These are phyloP conservation scores for Linaria vulgaris DNA, from an alignment of 257 asterid species.

Conservation along the genomic window DNA sequence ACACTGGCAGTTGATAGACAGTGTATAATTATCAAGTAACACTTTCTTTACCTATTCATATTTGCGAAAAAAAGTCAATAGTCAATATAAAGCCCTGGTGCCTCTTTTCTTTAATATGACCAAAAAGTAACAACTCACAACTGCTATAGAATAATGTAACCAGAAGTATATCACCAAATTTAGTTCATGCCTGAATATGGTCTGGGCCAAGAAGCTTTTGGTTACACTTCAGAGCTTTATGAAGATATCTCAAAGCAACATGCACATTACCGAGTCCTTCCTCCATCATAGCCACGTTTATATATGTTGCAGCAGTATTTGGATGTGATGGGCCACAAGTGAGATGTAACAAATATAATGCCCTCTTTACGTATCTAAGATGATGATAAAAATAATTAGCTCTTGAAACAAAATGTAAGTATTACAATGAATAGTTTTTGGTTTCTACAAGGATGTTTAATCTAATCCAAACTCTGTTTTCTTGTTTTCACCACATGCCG, in stretches of 20 bases:
- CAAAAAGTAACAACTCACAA: conserved; percentile 6
- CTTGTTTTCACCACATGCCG: no score
- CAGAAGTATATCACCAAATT: conserved; percentile 20
- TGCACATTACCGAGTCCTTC: conserved; percentile 95
- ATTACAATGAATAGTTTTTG: conserved; percentile 1
- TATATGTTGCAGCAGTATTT: conserved; percentile 95
- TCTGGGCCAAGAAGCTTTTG: conserved; percentile 95
- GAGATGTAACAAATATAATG: conserved; percentile 78
- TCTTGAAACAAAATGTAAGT: conserved; percentile 4
- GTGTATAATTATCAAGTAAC: neutral
- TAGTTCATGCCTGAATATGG: conserved; percentile 74
- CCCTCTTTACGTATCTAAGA: conserved; percentile 84
- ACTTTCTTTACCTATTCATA: neutral
- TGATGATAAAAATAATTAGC: conserved; percentile 24
- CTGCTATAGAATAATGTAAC: conserved; percentile 17
- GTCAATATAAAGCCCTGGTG: conserved; percentile 4
- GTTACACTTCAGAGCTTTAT: conserved; percentile 94
- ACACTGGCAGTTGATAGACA: neutral
- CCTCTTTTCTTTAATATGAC: conserved; percentile 10
- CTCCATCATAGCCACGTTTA: conserved; percentile 97
- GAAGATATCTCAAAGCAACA: conserved; percentile 90
- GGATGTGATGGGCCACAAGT: conserved; percentile 97
- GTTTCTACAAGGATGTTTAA: neutral
- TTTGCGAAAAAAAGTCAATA: neutral
- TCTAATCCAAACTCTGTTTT: no score